Base-by-base conservation (phyloP, 441 rosid species). In the Adansonia grandidieri region DNA sequence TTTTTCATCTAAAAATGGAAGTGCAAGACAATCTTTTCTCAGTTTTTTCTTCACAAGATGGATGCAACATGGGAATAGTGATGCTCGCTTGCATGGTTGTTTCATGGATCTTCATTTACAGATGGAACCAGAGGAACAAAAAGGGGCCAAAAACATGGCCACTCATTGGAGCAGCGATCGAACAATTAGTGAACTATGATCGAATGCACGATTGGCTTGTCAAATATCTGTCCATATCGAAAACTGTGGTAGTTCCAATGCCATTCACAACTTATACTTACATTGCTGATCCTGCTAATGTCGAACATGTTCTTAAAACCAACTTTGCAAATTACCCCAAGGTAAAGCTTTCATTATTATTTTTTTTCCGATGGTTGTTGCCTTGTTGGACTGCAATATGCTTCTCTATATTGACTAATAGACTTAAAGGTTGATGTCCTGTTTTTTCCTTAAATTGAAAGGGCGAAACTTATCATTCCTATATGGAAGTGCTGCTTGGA, bases 131-230 rank as follows among this genome's bases (percentile, higher is more conserved):
- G 63, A 91, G 93, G 83, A 86, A 89, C 72, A 81, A 79, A 69
- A 86, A 80, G 72, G 99, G 97, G 42, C 97, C 99, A 0, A 96
- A 87, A 83, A 90, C 97, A 14, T 92, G 98, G 99, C 98, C 99
- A 45, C 75, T 91, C 73, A 86, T 94, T 0, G 99, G 99, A 75
- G 98, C 98, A 68, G 97, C 96, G 4, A 80, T 96, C 37, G 98
- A 96, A 72, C 98, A 96, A 80, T 82, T 96, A 1, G 20, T 89
- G 73, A 95, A 93, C 80, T 93, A 85, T 75, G 94, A 92, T 56
- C 77, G 90, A 56, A 95, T 95, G 99, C 99, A 95, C 6, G 98
- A 95, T 48, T 95, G 99, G 99, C 88, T 96, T 32, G 95, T 91
- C 51, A 83, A 84, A 28, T 94, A 92, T 79, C 77, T 96, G 24